Conservation (phyloP, 768 basidiomycete genomes). For the Coprinellus micaceus region DNA sequence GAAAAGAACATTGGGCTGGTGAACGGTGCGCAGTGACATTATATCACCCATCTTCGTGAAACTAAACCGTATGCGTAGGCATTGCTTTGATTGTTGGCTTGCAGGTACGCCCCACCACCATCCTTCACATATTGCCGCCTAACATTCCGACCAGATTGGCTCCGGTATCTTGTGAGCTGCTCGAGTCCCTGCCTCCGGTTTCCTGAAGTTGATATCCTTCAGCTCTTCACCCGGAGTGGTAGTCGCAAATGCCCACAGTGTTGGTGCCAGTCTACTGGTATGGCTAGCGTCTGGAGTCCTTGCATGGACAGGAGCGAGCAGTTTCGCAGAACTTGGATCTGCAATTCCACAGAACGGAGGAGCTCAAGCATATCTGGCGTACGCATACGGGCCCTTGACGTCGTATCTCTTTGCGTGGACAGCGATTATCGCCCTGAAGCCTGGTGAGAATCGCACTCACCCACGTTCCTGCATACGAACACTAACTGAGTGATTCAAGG, state of each 20-base stretch:
- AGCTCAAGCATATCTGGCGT: conserved; percentile 80
- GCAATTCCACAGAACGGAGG: conserved; percentile 78
- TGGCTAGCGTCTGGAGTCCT: conserved; percentile 84
- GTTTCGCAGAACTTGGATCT: conserved; percentile 88
- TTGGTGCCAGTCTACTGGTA: conserved; percentile 83
- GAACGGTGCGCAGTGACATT: conserved; percentile 56
- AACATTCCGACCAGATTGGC: conserved; percentile 54
- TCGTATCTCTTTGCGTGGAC: conserved; percentile 97
- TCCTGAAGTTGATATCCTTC: background rate
- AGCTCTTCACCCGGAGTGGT: conserved; percentile 93
- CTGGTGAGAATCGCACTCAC: no score
- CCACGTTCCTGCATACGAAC: no score
- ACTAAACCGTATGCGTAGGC: conserved; percentile 39
- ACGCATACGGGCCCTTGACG: conserved; percentile 80
- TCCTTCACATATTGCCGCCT: background rate
- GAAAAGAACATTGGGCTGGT: conserved; percentile 77
- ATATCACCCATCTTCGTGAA: background rate
- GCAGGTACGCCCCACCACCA: conserved; percentile 47
- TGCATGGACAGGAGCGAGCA: conserved; percentile 94
- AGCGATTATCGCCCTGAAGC: conserved; percentile 83
- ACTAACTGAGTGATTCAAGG: no score
- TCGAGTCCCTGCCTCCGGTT: background rate
- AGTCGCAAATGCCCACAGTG: conserved; percentile 82
- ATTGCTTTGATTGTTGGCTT: conserved; percentile 80
- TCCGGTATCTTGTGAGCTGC: conserved; percentile 84